phyloP scores from a whole-genome alignment of 75 land plant species.

The Pseudotsuga menziesii region DNA sequence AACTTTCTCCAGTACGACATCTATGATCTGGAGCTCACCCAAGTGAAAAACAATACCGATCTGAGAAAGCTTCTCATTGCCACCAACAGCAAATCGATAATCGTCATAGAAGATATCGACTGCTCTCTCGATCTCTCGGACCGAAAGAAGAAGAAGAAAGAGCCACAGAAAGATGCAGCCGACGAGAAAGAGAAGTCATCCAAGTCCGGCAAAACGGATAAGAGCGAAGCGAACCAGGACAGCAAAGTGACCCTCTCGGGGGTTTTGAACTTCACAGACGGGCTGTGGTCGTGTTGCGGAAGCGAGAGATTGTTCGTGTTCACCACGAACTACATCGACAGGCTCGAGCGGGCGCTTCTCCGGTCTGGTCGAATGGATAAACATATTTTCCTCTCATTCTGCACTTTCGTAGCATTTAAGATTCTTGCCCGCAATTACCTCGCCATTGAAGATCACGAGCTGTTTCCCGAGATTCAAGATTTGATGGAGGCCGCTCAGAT shows the following conservation, averaged over 20 bases:
- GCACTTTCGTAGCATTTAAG: conserved; percentile 38
- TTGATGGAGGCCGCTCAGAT: conserved; percentile 25
- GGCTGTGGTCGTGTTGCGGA: conserved; percentile 66
- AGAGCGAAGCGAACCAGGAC: not conserved
- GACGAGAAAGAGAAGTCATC: not conserved
- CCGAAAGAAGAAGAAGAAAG: conserved; percentile 7
- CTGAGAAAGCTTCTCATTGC: conserved; percentile 33
- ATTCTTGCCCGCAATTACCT: conserved; percentile 47
- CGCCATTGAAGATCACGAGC: conserved; percentile 26
- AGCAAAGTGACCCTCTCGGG: not conserved
- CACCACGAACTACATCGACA: conserved; percentile 61
- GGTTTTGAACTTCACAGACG: conserved; percentile 39
- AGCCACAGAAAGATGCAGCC: not conserved
- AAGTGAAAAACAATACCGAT: conserved; percentile 18
- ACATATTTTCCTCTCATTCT: conserved; percentile 66
- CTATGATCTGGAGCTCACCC: conserved; percentile 30
- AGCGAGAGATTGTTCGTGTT: conserved; percentile 63
- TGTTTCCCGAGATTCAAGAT: conserved; percentile 13
- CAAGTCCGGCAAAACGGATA: not conserved
- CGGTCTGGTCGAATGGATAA: conserved; percentile 75
- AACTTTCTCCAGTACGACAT: conserved; percentile 21
- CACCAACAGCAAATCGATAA: conserved; percentile 30
- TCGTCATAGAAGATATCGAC: conserved; percentile 48
- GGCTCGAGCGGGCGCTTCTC: conserved; percentile 56
- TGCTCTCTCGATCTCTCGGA: conserved; percentile 28